Conservation (phyloP, 2,329 filamentous ascomycete genomes). For the Plenodomus biglobosus region DNA sequence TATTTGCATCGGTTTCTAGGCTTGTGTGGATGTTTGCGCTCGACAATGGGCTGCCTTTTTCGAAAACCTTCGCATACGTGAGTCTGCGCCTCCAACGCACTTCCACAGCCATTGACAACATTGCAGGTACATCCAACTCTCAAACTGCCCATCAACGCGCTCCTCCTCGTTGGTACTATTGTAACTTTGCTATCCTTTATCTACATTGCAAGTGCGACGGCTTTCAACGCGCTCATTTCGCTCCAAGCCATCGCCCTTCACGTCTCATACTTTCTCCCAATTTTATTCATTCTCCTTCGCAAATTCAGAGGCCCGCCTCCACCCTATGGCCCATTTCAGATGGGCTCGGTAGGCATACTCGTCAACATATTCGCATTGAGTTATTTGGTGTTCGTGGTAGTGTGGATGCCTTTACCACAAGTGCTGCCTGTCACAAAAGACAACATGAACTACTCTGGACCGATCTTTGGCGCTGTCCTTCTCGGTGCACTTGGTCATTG, state of each 20-base stretch:
- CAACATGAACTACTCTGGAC: conserved; percentile 38
- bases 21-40: conserved; percentile 55
- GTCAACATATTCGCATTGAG: conserved; percentile 30
- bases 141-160: conserved; percentile 27
- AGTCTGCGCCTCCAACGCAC: background rate
- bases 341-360: conserved; percentile 27
- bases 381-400: conserved; percentile 28
- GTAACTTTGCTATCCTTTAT: conserved; percentile 39
- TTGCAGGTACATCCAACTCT: conserved; percentile 31
- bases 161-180: conserved; percentile 26
- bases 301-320: conserved; percentile 21
- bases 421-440: conserved; percentile 29
- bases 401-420: conserved; percentile 37
- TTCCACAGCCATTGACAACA: background rate
- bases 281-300: conserved; percentile 30
- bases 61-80: conserved; percentile 36
- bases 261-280: conserved; percentile 37
- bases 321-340: conserved; percentile 31
- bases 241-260: conserved; percentile 36
- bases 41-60: conserved; percentile 51
- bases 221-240: conserved; percentile 41
- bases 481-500: conserved; percentile 25
- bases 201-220: conserved; percentile 38
- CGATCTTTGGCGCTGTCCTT: conserved; percentile 30
- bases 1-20: conserved; percentile 52